Conservation (phyloP, 805 yeast genomes). For the Komagataella mondaviorum region DNA sequence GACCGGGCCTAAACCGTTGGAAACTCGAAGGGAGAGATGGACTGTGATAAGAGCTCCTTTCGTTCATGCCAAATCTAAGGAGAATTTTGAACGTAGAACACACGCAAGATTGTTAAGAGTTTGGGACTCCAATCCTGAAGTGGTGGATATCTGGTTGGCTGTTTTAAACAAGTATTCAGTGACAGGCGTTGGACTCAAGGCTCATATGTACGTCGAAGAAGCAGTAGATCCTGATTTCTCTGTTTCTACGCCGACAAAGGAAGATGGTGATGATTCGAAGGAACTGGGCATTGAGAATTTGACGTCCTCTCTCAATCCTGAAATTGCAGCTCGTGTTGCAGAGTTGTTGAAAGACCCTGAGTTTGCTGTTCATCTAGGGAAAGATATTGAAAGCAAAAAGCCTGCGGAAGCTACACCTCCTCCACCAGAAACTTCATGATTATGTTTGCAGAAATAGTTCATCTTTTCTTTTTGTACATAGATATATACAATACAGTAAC, state of each 20-base stretch:
- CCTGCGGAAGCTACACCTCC: not conserved
- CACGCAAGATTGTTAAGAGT: slow-evolving; percentile 61
- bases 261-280: slow-evolving; percentile 1
- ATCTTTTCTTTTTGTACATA: not conserved
- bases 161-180: slow-evolving; percentile 65
- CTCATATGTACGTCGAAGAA: slow-evolving; percentile 46
- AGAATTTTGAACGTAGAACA: slow-evolving; percentile 84
- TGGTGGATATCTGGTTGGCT: slow-evolving; percentile 70
- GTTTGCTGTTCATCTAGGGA: slow-evolving; percentile 18
- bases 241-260: slow-evolving; percentile 12
- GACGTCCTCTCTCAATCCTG: slow-evolving; percentile 18
- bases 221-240: slow-evolving; percentile 18
- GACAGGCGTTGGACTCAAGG: slow-evolving; percentile 76
- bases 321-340: slow-evolving; percentile 52
- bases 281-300: slow-evolving; percentile 8
- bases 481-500: not conserved
- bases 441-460: not conserved
- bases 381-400: not conserved
- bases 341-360: slow-evolving; percentile 60
- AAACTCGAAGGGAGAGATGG: slow-evolving; percentile 73
- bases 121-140: slow-evolving; percentile 78
- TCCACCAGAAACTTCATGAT: not conserved
- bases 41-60: slow-evolving; percentile 91
- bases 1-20: slow-evolving; percentile 55
- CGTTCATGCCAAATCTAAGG: slow-evolving; percentile 87